Evolutionary conservation across 495 filamentous ascomycete genomes (phyloP), one percentile per base, ranked within the genome.

Genomic region (Neurospora sp.): DNA sequence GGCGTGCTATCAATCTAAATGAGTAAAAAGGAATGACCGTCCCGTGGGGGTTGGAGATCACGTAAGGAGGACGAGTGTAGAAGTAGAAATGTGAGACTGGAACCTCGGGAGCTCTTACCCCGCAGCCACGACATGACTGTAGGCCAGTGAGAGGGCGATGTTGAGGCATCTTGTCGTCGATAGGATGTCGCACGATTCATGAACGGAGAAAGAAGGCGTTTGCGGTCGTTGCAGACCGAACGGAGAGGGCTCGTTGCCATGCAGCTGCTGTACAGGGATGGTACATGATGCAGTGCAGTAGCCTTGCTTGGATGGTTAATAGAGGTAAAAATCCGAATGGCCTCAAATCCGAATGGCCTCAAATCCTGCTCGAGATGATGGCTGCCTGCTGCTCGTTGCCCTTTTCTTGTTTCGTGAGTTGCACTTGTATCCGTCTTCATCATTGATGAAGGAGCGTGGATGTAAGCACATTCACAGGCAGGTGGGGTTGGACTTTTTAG

Each of bases 211-310:
- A 35, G 27, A 66, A 35, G 27, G 53, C 53, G 53, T 35, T 35
- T 27, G 53, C 11, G 14, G 53, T 66, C 7, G 48, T 37, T 44
- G 16, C 27, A 68, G 46, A 72, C 46, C 70, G 46, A 68, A 8
- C 27, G 46, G 46, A 12, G 70, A 72, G 48, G 48, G 46, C 70
- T 61, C 27, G 27, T 37, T 72, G 46, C 70, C 70, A 68, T 72
- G 70, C 70, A 72, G 70, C 48, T 69, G 46, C 70, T 42, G 69
- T 48, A 18, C 69, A 71, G 1, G 39, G 53, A 61, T 61, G 53
- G 27, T 66, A 66, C 53, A 35, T 31, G 53, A 66, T 66, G 53
- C 27, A 31, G 31, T 68, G 70, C 53, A 35, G 53, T 35, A 66
- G 53, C 53, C 27, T 8, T 66, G 27, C 31, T 16, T 35, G 53